A percentile compares a stretch with the other conserved stretches of the same genome.
Conservation (phyloP, 257 asterid species). For the Solanum corneliomulleri region DNA sequence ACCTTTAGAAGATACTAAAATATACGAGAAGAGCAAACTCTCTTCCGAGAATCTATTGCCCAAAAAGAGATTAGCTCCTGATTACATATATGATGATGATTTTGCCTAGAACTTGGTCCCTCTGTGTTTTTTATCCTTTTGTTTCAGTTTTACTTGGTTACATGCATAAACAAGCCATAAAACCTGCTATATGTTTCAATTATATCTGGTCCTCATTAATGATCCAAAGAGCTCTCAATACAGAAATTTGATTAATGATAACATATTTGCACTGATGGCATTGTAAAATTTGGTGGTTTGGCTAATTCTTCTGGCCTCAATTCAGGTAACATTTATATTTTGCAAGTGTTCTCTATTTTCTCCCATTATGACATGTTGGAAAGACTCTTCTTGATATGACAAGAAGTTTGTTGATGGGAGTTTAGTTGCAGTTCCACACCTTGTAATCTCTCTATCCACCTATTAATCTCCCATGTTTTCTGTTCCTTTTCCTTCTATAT, state of each 20-base stretch:
- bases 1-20: constrained; percentile 34
- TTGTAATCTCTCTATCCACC: background rate
- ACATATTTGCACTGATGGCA: background rate
- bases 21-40: constrained; percentile 11
- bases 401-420: background rate
- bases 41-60: constrained; percentile 28
- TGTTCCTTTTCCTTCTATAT: no score
- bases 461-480: no score
- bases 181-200: background rate
- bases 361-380: background rate
- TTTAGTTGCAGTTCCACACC: background rate
- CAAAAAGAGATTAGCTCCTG: constrained; percentile 32
- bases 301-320: background rate
- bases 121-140: no score
- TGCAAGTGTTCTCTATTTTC: background rate
- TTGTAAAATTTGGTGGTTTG: background rate
- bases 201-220: background rate
- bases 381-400: background rate
- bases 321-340: background rate
- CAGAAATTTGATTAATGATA: background rate
- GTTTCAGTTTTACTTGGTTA: background rate
- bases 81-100: constrained; percentile 44
- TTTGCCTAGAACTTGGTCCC: constrained; percentile 26
- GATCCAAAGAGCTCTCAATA: background rate
- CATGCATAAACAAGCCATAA: background rate